Evolutionary conservation across 768 basidiomycete species (phyloP).

Genomic region (Mycena pura): DNA sequence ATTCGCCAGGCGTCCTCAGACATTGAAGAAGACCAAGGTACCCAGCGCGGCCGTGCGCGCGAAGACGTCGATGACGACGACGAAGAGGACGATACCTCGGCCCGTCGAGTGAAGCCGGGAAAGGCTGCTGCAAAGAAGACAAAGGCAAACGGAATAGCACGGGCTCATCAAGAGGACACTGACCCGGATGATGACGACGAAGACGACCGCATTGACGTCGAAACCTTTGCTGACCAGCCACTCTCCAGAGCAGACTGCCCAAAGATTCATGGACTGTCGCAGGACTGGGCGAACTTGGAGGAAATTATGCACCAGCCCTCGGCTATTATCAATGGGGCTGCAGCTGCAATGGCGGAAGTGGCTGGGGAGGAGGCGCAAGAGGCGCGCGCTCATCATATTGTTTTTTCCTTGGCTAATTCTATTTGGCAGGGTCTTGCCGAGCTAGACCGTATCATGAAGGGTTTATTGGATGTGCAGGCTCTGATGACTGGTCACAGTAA

Average conservation of each 20-base stretch:
- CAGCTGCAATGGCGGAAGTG: slow-evolving; percentile 65
- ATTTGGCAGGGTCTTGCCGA: slow-evolving; percentile 58
- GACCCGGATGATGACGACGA: slow-evolving; percentile 50
- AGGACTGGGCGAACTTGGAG: slow-evolving; percentile 68
- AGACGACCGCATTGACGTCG: slow-evolving; percentile 63
- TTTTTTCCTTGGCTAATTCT: slow-evolving; percentile 3
- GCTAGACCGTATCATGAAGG: slow-evolving; percentile 72
- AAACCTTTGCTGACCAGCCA: slow-evolving; percentile 71
- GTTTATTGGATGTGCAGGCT: slow-evolving; percentile 68
- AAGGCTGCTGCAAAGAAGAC: slow-evolving; percentile 40
- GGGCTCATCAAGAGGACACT: slow-evolving; percentile 19
- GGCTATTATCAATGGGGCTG: slow-evolving; percentile 57
- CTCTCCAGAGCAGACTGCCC: slow-evolving; percentile 57
- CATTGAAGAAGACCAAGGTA: slow-evolving; percentile 60
- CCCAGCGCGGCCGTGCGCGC: slow-evolving; percentile 33
- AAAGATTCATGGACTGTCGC: slow-evolving; percentile 62
- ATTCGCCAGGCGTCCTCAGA: slow-evolving; percentile 59
- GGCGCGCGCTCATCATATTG: slow-evolving; percentile 42
- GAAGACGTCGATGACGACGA: slow-evolving; percentile 52
- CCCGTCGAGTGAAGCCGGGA: slow-evolving; percentile 44
- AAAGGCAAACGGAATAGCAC: slow-evolving; percentile 29
- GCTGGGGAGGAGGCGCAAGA: slow-evolving; percentile 59
- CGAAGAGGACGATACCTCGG: slow-evolving; percentile 49
- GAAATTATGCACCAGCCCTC: slow-evolving; percentile 55
- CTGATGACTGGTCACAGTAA: slow-evolving; percentile 65